These are phyloP conservation scores for Gloeostereum incarnatum DNA, from an alignment of 768 basidiomycete genomes.

Conservation along the genomic window DNA sequence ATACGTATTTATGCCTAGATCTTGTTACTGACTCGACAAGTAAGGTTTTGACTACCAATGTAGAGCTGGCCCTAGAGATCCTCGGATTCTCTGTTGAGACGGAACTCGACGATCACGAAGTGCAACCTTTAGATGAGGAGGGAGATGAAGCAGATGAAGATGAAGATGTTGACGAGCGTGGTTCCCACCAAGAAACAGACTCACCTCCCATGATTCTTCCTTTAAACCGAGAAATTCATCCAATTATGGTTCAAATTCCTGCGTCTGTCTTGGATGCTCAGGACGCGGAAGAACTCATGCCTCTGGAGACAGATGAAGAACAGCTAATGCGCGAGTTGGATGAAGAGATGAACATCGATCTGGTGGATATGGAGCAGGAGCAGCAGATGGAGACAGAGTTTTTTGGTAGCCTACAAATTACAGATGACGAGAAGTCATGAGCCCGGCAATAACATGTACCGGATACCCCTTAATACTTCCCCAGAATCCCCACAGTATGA, in stretches of 20 bases:
- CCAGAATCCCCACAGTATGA: no score
- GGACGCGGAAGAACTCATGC: constrained; percentile 12
- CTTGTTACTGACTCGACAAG: no score
- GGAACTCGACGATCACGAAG: constrained; percentile 10
- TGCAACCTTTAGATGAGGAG: no score
- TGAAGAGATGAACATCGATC: background rate
- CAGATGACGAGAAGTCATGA: no score
- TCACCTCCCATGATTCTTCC: constrained; percentile 6
- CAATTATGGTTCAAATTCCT: constrained; percentile 26
- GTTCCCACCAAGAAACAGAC: constrained; percentile 5
- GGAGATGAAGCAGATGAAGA: constrained; percentile 12
- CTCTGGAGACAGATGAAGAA: constrained; percentile 9
- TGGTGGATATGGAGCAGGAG: background rate
- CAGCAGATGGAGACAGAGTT: background rate
- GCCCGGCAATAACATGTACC: no score
- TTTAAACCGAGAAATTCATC: constrained; percentile 21
- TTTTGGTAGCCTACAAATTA: background rate
- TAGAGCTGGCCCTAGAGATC: constrained; percentile 40
- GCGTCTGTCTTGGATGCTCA: constrained; percentile 6
- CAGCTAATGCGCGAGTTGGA: background rate
- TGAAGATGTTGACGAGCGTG: background rate
- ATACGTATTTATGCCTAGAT: no score
- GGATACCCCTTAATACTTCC: no score
- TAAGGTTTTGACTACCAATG: constrained; percentile 34
- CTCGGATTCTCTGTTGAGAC: constrained; percentile 25